phyloP scores from a whole-genome alignment of 2,329 filamentous ascomycete genomes.

The Alternaria solani region DNA sequence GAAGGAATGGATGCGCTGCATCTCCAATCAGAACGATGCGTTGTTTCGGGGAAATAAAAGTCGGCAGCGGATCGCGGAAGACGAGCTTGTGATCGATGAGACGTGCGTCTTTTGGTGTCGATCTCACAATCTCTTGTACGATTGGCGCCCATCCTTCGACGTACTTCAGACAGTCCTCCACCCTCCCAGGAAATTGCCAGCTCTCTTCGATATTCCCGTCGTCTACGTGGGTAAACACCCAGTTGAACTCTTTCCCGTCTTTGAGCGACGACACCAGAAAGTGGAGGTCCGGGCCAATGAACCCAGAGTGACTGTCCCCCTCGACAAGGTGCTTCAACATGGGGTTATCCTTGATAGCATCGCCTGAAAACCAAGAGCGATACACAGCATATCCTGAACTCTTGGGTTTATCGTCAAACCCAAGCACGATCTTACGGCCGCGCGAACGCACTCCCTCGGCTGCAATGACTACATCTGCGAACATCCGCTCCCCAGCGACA shows the following conservation, averaged over 20 bases:
- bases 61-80: constrained; percentile 61
- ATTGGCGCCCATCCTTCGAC: constrained; percentile 43
- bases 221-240: constrained; percentile 52
- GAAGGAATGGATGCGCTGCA: constrained; percentile 63
- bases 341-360: constrained; percentile 35
- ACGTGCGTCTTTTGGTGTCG: constrained; percentile 42
- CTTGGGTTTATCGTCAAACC: constrained; percentile 61
- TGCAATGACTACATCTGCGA: constrained; percentile 60
- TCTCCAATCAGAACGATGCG: constrained; percentile 62
- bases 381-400: constrained; percentile 63
- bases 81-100: constrained; percentile 65
- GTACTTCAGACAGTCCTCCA: constrained; percentile 44
- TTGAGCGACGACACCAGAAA: constrained; percentile 49
- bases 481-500: constrained; percentile 55
- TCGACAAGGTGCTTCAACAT: constrained; percentile 44
- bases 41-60: constrained; percentile 59
- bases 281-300: constrained; percentile 47
- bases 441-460: constrained; percentile 63
- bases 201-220: constrained; percentile 45
- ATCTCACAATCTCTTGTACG: constrained; percentile 42
- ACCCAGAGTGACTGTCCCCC: constrained; percentile 45
- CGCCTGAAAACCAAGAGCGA: constrained; percentile 54
- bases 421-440: constrained; percentile 62
- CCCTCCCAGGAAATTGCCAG: constrained; percentile 44
- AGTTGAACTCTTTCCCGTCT: constrained; percentile 47